Evolutionary conservation across 495 filamentous ascomycete genomes (phyloP).

Genomic region (Stereocaulon alpinum): DNA sequence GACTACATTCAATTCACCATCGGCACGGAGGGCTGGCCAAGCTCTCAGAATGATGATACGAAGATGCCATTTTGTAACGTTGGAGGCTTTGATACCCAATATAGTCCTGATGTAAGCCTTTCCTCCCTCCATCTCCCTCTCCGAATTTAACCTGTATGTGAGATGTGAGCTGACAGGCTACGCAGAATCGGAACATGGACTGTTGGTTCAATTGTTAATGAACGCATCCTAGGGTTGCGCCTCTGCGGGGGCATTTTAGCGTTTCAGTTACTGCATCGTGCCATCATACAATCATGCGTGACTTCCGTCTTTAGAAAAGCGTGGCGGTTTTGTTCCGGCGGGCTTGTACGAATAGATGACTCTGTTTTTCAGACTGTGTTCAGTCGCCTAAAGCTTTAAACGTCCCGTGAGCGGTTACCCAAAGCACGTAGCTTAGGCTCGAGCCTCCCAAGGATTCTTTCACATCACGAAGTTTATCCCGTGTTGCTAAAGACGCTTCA

Average conservation of each 20-base stretch:
- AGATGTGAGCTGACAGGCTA: conserved; percentile 4
- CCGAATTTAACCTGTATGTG: not conserved
- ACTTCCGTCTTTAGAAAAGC: not conserved
- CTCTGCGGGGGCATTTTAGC: not conserved
- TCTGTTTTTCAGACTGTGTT: too few species aligned
- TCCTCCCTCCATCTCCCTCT: conserved; percentile 1
- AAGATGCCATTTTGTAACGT: conserved; percentile 7
- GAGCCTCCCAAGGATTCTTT: too few species aligned
- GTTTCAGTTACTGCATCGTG: not conserved
- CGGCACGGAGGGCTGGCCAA: conserved; percentile 1
- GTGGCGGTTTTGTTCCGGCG: too few species aligned
- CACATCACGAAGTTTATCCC: too few species aligned
- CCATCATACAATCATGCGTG: conserved; percentile 2
- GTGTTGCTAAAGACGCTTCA: too few species aligned
- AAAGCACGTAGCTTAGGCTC: too few species aligned
- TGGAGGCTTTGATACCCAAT: conserved; percentile 5
- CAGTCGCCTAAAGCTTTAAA: too few species aligned
- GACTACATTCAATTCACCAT: conserved; percentile 12
- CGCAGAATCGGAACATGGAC: conserved; percentile 7
- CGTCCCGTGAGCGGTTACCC: too few species aligned
- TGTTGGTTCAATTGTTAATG: conserved; percentile 4
- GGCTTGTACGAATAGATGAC: too few species aligned
- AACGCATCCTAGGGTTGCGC: not conserved
- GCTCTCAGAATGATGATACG: conserved; percentile 4
- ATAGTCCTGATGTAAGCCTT: conserved; percentile 6